Evolutionary conservation across 352 stramenopile species (phyloP).

Genomic region (Phytophthora pisi): DNA sequence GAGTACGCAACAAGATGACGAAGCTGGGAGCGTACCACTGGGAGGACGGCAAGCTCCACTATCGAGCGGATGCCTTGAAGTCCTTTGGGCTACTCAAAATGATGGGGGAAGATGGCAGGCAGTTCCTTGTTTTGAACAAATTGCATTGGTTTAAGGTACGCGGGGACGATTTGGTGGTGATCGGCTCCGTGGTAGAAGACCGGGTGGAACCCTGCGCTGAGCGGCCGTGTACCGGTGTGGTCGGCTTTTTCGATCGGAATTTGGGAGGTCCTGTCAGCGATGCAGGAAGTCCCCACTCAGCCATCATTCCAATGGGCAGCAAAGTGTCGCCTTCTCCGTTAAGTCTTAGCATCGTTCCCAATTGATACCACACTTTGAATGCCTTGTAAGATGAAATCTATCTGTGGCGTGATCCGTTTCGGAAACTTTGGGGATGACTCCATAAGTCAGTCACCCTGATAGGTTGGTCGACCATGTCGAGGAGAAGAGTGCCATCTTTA

Average conservation of each 20-base stretch:
- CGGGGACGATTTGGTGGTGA: conserved; percentile 15
- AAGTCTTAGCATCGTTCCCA: not conserved
- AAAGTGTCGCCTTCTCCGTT: not conserved
- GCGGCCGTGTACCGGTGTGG: conserved; percentile 16
- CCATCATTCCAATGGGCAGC: not conserved
- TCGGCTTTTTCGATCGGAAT: conserved; percentile 19
- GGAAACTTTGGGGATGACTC: not conserved
- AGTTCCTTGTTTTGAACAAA: conserved; percentile 26
- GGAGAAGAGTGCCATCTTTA: not conserved
- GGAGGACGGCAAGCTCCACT: conserved; percentile 8
- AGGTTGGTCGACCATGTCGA: not conserved
- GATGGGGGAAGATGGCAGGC: conserved; percentile 12
- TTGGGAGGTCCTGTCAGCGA: conserved; percentile 9
- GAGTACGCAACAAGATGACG: conserved; percentile 14
- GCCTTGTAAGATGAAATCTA: too few relatives aligned
- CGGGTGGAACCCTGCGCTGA: conserved; percentile 15
- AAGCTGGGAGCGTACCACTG: conserved; percentile 18
- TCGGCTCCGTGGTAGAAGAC: conserved; percentile 12
- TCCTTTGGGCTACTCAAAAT: conserved; percentile 30
- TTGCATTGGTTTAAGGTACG: conserved; percentile 18
- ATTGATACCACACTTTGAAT: too few relatives aligned
- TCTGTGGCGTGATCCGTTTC: not conserved
- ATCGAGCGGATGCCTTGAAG: conserved; percentile 15
- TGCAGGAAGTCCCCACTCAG: not conserved
- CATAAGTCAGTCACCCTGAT: not conserved